These are phyloP conservation scores for Aspergillus sp. DNA, from an alignment of 2,329 filamentous ascomycete genomes.

Conservation along the genomic window DNA sequence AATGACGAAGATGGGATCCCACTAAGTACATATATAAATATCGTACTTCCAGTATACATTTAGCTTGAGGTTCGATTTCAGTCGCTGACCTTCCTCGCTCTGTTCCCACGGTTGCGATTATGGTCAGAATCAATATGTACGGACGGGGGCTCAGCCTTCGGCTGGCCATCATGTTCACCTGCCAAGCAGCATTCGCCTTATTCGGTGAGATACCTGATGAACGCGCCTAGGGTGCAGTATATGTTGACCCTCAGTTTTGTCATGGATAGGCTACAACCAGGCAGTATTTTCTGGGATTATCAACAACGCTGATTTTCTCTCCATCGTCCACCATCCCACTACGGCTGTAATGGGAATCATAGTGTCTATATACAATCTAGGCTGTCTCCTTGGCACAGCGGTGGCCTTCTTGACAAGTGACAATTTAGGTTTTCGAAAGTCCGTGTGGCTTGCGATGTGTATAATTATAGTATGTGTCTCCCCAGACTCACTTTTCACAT, in stretches of 20 bases:
- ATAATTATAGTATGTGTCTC: slow-evolving; percentile 30
- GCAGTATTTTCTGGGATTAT: slow-evolving; percentile 54
- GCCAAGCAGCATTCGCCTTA: slow-evolving; percentile 29
- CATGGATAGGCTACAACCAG: slow-evolving; percentile 49
- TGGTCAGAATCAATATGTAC: slow-evolving; percentile 30
- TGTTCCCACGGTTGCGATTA: slow-evolving; percentile 11
- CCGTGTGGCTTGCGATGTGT: slow-evolving; percentile 39
- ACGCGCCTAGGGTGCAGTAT: not conserved
- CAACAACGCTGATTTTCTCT: slow-evolving; percentile 48
- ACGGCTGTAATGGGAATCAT: slow-evolving; percentile 46
- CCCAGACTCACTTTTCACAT: not conserved
- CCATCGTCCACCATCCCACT: slow-evolving; percentile 41
- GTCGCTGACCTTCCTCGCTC: slow-evolving; percentile 5
- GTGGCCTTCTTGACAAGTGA: slow-evolving; percentile 36
- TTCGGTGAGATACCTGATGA: slow-evolving; percentile 23
- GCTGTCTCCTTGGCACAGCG: slow-evolving; percentile 43
- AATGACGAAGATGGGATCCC: not conserved
- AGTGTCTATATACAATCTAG: slow-evolving; percentile 48
- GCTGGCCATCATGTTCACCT: slow-evolving; percentile 29
- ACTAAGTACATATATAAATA: slow-evolving; percentile 13
- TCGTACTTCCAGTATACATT: slow-evolving; percentile 1
- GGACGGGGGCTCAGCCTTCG: slow-evolving; percentile 30
- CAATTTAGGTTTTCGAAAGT: slow-evolving; percentile 34
- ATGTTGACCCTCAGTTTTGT: slow-evolving; percentile 11
- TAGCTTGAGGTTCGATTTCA: not conserved